Conservation (phyloP, 257 asterid genomes). For the Nicotiana attenuata region DNA sequence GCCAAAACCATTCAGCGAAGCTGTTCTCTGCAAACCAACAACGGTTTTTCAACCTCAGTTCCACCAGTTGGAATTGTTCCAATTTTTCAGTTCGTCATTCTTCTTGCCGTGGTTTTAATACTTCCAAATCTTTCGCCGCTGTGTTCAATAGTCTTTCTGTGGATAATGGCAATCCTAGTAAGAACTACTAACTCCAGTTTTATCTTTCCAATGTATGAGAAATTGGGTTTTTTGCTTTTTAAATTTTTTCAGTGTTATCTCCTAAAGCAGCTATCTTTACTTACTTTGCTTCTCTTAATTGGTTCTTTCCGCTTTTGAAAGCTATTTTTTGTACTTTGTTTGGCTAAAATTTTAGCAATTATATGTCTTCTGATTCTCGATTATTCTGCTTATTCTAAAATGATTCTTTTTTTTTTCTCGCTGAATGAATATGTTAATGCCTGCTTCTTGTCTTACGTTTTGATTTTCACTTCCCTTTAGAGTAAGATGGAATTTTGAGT, state of each 20-base stretch:
- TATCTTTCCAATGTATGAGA: neutral
- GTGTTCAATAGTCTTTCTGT: conserved; percentile 29
- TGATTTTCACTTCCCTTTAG: neutral
- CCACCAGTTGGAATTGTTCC: conserved; percentile 19
- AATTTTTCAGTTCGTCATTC: conserved; percentile 20
- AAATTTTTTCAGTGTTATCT: neutral
- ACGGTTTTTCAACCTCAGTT: conserved; percentile 16
- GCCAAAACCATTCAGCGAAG: conserved; percentile 18
- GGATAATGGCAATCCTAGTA: conserved; percentile 25
- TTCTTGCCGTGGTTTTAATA: conserved; percentile 18
- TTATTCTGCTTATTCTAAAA: neutral
- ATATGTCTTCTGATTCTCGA: neutral
- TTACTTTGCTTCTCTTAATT: neutral
- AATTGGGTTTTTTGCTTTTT: neutral
- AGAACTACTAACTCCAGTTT: neutral
- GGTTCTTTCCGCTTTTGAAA: neutral
- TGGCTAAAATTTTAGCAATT: neutral
- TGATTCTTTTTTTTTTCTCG: neutral
- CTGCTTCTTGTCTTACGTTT: neutral
- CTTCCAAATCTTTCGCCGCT: conserved; percentile 12
- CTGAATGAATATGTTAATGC: neutral
- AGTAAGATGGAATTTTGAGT: neutral
- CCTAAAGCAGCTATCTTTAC: neutral
- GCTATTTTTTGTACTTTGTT: neutral
- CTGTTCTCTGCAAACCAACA: conserved; percentile 8